Base-by-base conservation (phyloP, 495 filamentous ascomycete species). In the Wilcoxina mikolae region DNA sequence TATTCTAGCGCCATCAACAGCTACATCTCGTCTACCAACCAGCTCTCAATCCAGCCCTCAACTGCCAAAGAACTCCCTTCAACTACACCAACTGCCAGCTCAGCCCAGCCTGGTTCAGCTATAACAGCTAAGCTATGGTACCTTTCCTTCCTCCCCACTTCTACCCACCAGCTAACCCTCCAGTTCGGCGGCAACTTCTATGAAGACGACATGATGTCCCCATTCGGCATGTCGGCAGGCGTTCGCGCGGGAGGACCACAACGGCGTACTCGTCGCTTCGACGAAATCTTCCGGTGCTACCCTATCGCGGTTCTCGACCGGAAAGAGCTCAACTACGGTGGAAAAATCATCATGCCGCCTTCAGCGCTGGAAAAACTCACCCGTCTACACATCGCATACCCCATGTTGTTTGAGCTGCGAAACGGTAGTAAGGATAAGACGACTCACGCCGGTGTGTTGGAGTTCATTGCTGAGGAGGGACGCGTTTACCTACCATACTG, bases 261-360 rank as follows among this genome's bases (percentile, higher is more conserved):
- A 63, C 71, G 60, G 60, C 15, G 57, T 49, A n/a, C n/a, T 18
- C 76, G 78, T 47, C 86, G 90, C 51, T 98, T 96, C 71, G 89
- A 98, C 70, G 93, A 95, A 69, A 95, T 91, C 68, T 95, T 93
- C 68, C 84, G 91, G 28, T 94, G 87, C 71, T 98, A 96, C 64
- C 93, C 91, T 18, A 74, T 93, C 55, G 79, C 81, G 60, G 95
- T 96, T 87, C 77, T 94, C 55, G 91, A 95, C 58, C 76, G 90
- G 65, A 84, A 87, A 51, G 81, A 85, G 51, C 81, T 93, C 52
- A 96, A 95, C 73, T 88, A 89, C 67, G 91, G 91, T 55, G 91
- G 89, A 70, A 98, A 98, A 72, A 88, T 96, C 60, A 83, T 98
- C 62, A 80, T 98, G 65, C 93, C 91, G 15, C 85, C 93, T 1